Evolutionary conservation across 2,329 filamentous ascomycete genomes (phyloP), one percentile per base, ranked within the genome.

Genomic region (Westerdykella ornata): DNA sequence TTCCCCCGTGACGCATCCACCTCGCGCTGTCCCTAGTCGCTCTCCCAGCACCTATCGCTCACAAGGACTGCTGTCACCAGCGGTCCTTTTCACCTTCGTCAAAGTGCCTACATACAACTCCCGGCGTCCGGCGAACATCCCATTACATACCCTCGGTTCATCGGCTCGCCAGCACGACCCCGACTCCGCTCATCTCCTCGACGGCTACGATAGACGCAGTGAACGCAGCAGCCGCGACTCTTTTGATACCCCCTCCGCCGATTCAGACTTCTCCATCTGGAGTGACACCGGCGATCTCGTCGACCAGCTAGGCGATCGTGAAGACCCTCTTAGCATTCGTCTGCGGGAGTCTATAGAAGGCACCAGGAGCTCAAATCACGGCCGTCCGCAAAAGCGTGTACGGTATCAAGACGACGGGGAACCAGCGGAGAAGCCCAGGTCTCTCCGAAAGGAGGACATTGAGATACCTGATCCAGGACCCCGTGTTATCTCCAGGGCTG

Each of bases 211-310:
- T 61, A 72, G 73, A 62, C 60, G 57, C 60, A 71, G 68, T 57
- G 69, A 71, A 55, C 72, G 71, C 63, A 71, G 68, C 57, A 69
- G 71, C 56, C 72, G 71, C 62, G 76, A 72, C 53, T 79, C 77
- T 59, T 69, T 68, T 47, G 70, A 72, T 57, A 67, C 67, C 58
- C 74, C 73, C 42, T 80, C 77, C 49, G 72, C 66, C 46, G 74
- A 74, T 65, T 84, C 80, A 46, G 80, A 84, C 58, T 85, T 86
- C 67, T 87, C 82, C 44, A 80, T 85, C 56, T 96, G 88, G 88
- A 89, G 86, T 62, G 88, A 96, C 68, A 95, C 90, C 34, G 90
- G 88, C 61, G 92, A 97, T 69, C 80, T 97, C 58, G 88, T 87
- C 60, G 90, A 96, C 72, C 90, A 94, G 75, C 76, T 89, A 56